phyloP scores from a whole-genome alignment of 345 rosid species.

The Luvunga scandens region DNA sequence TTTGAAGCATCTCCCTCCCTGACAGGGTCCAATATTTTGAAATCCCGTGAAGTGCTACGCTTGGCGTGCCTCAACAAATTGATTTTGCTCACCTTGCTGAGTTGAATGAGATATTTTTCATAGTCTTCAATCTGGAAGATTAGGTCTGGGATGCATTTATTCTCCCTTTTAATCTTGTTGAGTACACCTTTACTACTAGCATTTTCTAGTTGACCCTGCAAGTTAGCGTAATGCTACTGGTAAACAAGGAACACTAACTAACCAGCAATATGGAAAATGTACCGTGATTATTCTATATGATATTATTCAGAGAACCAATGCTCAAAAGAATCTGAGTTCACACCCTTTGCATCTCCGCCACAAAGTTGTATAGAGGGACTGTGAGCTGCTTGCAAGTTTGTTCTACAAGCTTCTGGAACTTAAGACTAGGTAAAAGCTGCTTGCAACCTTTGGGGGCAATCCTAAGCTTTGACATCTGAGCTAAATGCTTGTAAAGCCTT shows the following conservation, averaged over 20 bases:
- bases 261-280: neutral
- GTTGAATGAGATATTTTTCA: slow-evolving; percentile 72
- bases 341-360: slow-evolving; percentile 70
- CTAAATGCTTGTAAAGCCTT: slow-evolving; percentile 73
- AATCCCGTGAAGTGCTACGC: slow-evolving; percentile 82
- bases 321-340: neutral
- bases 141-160: slow-evolving; percentile 80
- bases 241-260: slow-evolving; percentile 8
- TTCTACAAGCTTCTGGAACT: slow-evolving; percentile 76
- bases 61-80: slow-evolving; percentile 79
- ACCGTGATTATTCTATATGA: neutral
- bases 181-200: slow-evolving; percentile 48
- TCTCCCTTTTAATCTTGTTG: slow-evolving; percentile 83
- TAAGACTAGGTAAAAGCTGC: slow-evolving; percentile 41
- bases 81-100: slow-evolving; percentile 66
- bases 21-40: slow-evolving; percentile 56
- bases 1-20: slow-evolving; percentile 34
- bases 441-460: slow-evolving; percentile 78
- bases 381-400: slow-evolving; percentile 77
- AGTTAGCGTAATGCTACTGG: neutral
- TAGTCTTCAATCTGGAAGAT: slow-evolving; percentile 83
- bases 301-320: neutral
- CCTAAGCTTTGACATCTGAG: slow-evolving; percentile 67
- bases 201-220: slow-evolving; percentile 66
- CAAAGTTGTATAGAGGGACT: slow-evolving; percentile 64